A percentile compares a stretch with the other conserved stretches of the same genome.
phyloP scores from a whole-genome alignment of 768 basidiomycete genomes.

The Podaxis sp. region DNA sequence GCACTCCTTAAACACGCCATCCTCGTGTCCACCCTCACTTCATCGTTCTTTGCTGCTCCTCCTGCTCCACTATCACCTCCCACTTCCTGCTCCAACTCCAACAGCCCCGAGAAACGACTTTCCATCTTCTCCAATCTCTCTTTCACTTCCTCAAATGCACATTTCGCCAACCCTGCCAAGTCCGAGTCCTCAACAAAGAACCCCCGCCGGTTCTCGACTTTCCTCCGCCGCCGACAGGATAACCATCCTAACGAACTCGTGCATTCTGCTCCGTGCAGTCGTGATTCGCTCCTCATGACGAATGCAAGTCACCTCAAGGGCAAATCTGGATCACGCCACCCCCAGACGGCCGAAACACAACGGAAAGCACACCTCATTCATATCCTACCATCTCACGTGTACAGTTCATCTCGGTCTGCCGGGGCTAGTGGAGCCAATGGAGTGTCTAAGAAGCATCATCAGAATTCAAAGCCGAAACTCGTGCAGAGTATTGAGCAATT shows the following conservation, averaged over 20 bases:
- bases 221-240: neutral
- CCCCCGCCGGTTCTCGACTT: constrained; percentile 7
- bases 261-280: neutral
- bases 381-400: constrained; percentile 19
- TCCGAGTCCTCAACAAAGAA: neutral
- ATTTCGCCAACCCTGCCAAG: neutral
- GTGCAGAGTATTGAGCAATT: constrained; percentile 36
- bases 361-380: constrained; percentile 17
- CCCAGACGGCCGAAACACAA: neutral
- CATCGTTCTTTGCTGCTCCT: constrained; percentile 27
- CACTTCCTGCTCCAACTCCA: neutral
- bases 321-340: neutral
- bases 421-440: neutral
- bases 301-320: neutral
- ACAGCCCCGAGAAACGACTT: neutral
- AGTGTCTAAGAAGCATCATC: neutral
- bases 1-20: constrained; percentile 39
- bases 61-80: constrained; percentile 4
- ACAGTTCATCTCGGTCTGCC: neutral
- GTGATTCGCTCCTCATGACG: neutral
- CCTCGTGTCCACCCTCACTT: constrained; percentile 37
- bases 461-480: constrained; percentile 24
- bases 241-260: neutral
- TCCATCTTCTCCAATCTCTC: neutral
- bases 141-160: neutral